A percentile compares a stretch with the other conserved stretches of the same genome.
Conservation (phyloP, 768 basidiomycete species). For the Suillus weaverae region DNA sequence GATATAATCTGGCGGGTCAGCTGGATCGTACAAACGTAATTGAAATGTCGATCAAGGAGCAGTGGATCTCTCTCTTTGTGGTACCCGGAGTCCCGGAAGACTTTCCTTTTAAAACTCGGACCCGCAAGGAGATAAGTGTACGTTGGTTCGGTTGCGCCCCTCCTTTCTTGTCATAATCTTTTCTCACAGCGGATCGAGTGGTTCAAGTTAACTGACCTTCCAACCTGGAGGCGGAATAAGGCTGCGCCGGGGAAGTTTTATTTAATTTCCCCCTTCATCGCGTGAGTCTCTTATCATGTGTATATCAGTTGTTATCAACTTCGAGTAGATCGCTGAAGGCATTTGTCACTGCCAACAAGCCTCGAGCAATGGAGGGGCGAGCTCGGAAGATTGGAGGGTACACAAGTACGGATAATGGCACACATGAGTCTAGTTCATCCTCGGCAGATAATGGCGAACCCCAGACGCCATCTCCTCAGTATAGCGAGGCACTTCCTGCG, state of each 20-base stretch:
- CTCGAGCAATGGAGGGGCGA: constrained; percentile 38
- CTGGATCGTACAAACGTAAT: constrained; percentile 69
- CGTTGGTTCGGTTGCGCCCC: constrained; percentile 25
- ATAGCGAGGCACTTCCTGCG: constrained; percentile 40
- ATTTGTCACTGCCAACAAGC: constrained; percentile 66
- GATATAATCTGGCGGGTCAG: constrained; percentile 80
- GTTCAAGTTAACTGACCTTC: constrained; percentile 87
- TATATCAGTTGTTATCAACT: constrained; percentile 7
- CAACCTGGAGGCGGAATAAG: constrained; percentile 87
- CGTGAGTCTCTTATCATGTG: constrained; percentile 43
- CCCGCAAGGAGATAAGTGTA: constrained; percentile 98
- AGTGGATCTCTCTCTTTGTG: constrained; percentile 88
- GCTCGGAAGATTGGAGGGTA: constrained; percentile 36
- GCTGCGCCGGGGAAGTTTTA: constrained; percentile 81
- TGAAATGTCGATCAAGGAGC: constrained; percentile 85
- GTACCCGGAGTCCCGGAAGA: constrained; percentile 87
- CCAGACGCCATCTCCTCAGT: constrained; percentile 64
- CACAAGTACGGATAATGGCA: constrained; percentile 31
- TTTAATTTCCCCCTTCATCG: constrained; percentile 92
- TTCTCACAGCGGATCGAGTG: constrained; percentile 90
- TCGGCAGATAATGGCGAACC: constrained; percentile 61
- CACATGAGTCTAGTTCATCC: constrained; percentile 68
- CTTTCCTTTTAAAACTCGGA: constrained; percentile 88
- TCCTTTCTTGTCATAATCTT: constrained; percentile 16
- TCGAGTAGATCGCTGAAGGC: constrained; percentile 46